A percentile compares a stretch with the other conserved stretches of the same genome.
These are phyloP conservation scores for Colletotrichum sp. DNA, from an alignment of 2,329 filamentous ascomycete species.

Conservation along the genomic window DNA sequence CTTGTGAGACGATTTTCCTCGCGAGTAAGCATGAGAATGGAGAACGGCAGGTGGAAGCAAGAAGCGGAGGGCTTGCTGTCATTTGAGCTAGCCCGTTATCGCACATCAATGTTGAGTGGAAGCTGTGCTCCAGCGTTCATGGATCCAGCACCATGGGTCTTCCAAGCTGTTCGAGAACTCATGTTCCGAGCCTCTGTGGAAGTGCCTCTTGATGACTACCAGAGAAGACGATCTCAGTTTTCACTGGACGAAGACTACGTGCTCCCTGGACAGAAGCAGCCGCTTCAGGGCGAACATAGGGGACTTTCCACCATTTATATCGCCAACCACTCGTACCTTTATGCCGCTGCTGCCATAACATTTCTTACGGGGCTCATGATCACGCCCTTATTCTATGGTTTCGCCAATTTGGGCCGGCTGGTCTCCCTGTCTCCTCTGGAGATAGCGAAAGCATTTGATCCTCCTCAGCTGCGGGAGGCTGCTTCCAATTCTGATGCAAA, in stretches of 20 bases:
- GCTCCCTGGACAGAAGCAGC: not conserved
- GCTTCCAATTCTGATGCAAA: not conserved
- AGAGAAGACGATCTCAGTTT: not conserved
- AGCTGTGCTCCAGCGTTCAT: not conserved
- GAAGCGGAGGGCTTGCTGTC: not conserved
- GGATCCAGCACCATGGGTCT: not conserved
- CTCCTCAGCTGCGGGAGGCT: not conserved
- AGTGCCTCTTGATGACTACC: not conserved
- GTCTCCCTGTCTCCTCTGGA: not conserved
- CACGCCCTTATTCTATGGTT: not conserved
- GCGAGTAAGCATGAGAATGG: not conserved
- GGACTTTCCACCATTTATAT: not conserved
- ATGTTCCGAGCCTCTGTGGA: not conserved
- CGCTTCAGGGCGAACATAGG: not conserved
- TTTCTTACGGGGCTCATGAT: not conserved
- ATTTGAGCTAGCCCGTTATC: not conserved
- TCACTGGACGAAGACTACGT: not conserved
- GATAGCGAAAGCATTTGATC: not conserved
- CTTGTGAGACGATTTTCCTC: not conserved
- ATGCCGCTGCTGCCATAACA: not conserved
- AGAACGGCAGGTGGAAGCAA: not conserved
- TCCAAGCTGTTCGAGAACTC: not conserved
- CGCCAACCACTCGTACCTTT: not conserved
- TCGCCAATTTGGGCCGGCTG: not conserved
- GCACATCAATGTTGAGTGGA: not conserved